Evolutionary conservation across 208 protist genomes (phyloP), one percentile per base, ranked within the genome.

Genomic region (Trypanosoma caninum): DNA sequence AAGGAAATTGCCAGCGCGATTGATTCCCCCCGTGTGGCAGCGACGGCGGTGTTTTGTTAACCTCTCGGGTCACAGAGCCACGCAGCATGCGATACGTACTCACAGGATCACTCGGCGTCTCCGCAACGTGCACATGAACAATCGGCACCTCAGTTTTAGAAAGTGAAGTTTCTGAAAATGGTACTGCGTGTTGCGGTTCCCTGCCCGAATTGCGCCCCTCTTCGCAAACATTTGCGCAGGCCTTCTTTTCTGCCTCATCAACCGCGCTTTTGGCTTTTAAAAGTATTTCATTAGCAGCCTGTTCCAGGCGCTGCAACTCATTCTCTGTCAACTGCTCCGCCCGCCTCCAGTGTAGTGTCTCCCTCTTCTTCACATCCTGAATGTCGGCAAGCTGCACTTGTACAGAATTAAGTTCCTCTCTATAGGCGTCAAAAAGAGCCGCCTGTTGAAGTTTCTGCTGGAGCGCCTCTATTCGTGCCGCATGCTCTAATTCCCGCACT

Each of bases 251-350:
- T 5, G 54, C 59, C 3, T 50, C 59, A 45, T 65, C 54, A 55
- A 73, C 55, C 6, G 51, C 57, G 11, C 46, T 51, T 52, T 80
- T 50, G 14, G 80, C 82, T 10, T 27, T 62, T 37, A 71, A 61
- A 33, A 92, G 69, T 37, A 78, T 73, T 42, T 52, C 59, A 33
- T 72, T 72, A 4, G 87, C 76, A 13, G 62, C 76, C 0, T 40
- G 54, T 66, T 93, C 80, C 14, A 90, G 55, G 10, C 69, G 67
- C 16, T 11, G 22, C 6, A 93, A 55, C 62, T 90, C 87, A 5
- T 74, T 56, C 14, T 84, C 79, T 0, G 78, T 80, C 50, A 91
- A 38, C 14, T 67, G 73, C 8, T 75, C 65, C 16, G 75, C 65
- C 1, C 80, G 22, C 9, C 63, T 56, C 87, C 87, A 91, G 53